A percentile compares a stretch with the other conserved stretches of the same genome.
phyloP scores from a whole-genome alignment of 1,284 basidiomycete genomes.

The Thelephora terrestris region DNA sequence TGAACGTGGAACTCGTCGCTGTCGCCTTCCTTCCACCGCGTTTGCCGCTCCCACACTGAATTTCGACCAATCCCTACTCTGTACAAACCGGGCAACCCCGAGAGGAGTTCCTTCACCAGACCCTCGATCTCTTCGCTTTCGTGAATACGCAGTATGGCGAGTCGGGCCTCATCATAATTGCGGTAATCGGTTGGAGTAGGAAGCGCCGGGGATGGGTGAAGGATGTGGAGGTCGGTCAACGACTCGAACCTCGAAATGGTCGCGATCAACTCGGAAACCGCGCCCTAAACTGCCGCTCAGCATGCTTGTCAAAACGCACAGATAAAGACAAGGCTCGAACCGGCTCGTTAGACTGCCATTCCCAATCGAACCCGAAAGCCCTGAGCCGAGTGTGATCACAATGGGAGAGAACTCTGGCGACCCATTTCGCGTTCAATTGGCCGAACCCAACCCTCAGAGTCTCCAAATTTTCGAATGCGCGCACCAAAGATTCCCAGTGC shows the following conservation, averaged over 20 bases:
- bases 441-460: not conserved
- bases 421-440: not conserved
- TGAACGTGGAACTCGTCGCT: not conserved
- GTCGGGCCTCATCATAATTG: not conserved
- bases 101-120: not conserved
- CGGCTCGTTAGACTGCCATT: not conserved
- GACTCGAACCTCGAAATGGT: not conserved
- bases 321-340: not conserved
- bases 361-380: not conserved
- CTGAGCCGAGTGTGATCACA: not conserved
- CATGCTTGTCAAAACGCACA: not conserved
- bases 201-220: not conserved
- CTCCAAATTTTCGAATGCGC: not conserved
- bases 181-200: too few relatives aligned
- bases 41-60: not conserved
- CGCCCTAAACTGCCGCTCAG: not conserved
- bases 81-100: not conserved
- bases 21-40: not conserved
- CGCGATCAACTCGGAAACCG: not conserved
- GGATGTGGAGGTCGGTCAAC: not conserved
- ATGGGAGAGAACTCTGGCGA: not conserved
- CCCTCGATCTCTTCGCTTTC: not conserved
- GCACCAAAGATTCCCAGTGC: not conserved
- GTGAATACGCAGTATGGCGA: not conserved
- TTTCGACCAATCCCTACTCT: not conserved